Conservation (phyloP, 805 yeast species). For the Wickerhamiella brachini region DNA sequence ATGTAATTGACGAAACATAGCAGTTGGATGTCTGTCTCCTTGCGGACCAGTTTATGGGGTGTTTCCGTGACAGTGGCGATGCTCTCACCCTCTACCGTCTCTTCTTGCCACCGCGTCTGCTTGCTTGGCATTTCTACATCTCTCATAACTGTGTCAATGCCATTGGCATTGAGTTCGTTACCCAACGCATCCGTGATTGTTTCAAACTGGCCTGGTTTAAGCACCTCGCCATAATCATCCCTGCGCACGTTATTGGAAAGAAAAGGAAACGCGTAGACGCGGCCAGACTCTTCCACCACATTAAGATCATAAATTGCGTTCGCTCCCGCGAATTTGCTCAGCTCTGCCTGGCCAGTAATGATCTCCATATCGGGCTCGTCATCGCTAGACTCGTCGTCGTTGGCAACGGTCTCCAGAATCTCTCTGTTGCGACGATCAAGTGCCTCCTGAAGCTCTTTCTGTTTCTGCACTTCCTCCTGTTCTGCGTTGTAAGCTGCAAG, state of each 20-base stretch:
- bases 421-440: conserved; percentile 26
- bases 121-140: conserved; percentile 1
- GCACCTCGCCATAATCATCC: conserved; percentile 81
- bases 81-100: conserved; percentile 10
- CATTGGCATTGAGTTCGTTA: not conserved
- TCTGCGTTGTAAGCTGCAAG: conserved; percentile 19
- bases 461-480: conserved; percentile 15
- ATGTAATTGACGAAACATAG: conserved; percentile 63
- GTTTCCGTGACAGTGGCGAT: conserved; percentile 1
- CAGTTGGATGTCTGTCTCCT: conserved; percentile 30
- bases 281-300: conserved; percentile 32
- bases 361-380: conserved; percentile 21
- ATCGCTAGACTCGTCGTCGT: conserved; percentile 19
- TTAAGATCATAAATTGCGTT: conserved; percentile 37
- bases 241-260: conserved; percentile 41
- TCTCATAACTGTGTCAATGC: not conserved
- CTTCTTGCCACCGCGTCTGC: conserved; percentile 3
- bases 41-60: conserved; percentile 35
- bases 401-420: conserved; percentile 26
- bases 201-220: conserved; percentile 35
- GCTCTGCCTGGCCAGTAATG: conserved; percentile 17
- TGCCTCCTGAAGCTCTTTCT: conserved; percentile 21
- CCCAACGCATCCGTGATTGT: conserved; percentile 4
- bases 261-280: conserved; percentile 64
- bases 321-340: conserved; percentile 19